A percentile compares a stretch with the other conserved stretches of the same genome.
Conservation (phyloP, 2,329 filamentous ascomycete species). For the Tolypocladium album region DNA sequence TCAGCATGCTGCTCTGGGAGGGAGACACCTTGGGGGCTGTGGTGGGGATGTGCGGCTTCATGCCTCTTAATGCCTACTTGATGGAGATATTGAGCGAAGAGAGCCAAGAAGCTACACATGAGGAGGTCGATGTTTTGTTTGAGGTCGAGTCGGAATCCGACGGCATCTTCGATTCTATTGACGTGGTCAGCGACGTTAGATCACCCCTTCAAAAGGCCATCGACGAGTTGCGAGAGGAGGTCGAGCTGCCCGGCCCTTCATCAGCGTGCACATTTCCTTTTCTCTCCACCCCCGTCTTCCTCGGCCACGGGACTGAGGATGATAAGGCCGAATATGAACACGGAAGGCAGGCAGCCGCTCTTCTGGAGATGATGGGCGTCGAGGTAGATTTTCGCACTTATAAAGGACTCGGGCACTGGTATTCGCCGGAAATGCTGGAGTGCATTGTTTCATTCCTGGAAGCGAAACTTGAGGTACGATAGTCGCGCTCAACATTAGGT, state of each 20-base stretch:
- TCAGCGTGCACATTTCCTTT: conserved; percentile 3
- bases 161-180: background rate
- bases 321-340: conserved; percentile 26
- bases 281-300: conserved; percentile 27
- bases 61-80: conserved; percentile 28
- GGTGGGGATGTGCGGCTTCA: conserved; percentile 33
- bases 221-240: conserved; percentile 16
- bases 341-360: conserved; percentile 20
- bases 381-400: conserved; percentile 27
- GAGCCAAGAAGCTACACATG: background rate
- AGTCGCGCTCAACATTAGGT: background rate
- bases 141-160: conserved; percentile 2
- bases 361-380: conserved; percentile 23
- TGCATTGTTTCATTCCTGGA: conserved; percentile 24
- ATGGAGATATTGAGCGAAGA: conserved; percentile 7
- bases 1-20: conserved; percentile 31
- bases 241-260: conserved; percentile 9
- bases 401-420: conserved; percentile 32
- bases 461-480: background rate
- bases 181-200: background rate
- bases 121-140: conserved; percentile 9
- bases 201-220: conserved; percentile 10
- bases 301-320: conserved; percentile 34
- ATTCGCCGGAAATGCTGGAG: conserved; percentile 27
- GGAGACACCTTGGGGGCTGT: conserved; percentile 24